These are phyloP conservation scores for Trichosanthes cucumerina DNA, from an alignment of 306 rosid genomes.

Conservation along the genomic window DNA sequence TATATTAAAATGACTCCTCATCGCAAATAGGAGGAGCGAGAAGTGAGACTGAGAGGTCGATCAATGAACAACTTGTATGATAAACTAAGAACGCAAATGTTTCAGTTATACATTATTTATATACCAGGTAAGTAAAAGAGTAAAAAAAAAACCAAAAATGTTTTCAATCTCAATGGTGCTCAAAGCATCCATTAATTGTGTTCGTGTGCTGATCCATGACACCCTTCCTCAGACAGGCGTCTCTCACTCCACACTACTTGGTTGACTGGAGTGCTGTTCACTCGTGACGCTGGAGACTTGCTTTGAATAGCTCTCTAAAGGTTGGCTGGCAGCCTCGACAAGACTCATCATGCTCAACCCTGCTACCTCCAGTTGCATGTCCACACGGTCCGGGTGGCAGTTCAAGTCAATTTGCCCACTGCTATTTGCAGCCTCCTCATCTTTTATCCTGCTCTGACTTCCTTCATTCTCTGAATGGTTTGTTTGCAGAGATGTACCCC, in stretches of 20 bases:
- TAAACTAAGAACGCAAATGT: not conserved
- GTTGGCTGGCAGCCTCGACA: constrained; percentile 25
- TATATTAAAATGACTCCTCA: not conserved
- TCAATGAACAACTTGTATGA: not conserved
- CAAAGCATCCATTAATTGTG: constrained; percentile 23
- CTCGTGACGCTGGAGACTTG: constrained; percentile 22
- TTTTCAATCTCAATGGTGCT: constrained; percentile 34
- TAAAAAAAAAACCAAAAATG: not conserved
- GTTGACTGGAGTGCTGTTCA: constrained; percentile 27
- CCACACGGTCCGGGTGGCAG: constrained; percentile 56
- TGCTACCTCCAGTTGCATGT: constrained; percentile 31
- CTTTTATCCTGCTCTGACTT: constrained; percentile 23
- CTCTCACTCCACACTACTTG: constrained; percentile 31
- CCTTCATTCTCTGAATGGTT: constrained; percentile 29
- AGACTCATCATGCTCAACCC: constrained; percentile 32
- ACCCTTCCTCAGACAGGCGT: constrained; percentile 29
- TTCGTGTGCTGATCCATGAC: constrained; percentile 28
- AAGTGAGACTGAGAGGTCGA: not conserved
- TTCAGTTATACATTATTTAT: constrained; percentile 8
- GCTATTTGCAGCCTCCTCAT: constrained; percentile 35
- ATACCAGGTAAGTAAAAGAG: not conserved
- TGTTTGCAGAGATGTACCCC: constrained; percentile 14
- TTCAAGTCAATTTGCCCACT: constrained; percentile 75
- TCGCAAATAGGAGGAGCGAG: not conserved
- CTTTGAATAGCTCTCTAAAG: constrained; percentile 20